Percentiles rank a stretch among this genome's conserved stretches.
These are phyloP conservation scores for Diplodia seriata DNA, from an alignment of 2,329 filamentous ascomycete genomes.

Conservation along the genomic window DNA sequence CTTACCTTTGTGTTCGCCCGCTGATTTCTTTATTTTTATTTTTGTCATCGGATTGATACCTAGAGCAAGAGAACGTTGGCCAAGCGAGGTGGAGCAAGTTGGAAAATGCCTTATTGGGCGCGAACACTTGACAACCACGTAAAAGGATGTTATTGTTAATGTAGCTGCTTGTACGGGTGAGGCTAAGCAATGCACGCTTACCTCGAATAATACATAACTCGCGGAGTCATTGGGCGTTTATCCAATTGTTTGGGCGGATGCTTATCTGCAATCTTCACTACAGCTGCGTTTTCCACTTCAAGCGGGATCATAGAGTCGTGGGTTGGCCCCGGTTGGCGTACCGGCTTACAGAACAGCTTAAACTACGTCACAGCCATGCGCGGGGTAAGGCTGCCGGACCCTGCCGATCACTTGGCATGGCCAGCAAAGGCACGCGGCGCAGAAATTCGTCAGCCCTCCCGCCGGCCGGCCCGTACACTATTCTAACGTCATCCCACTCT, in stretches of 20 bases:
- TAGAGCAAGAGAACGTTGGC: neutral
- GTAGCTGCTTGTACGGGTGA: neutral
- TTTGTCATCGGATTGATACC: neutral
- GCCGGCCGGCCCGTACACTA: conserved; percentile 16
- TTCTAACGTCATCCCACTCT: conserved; percentile 29
- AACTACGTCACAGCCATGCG: conserved; percentile 5
- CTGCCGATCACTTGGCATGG: conserved; percentile 21
- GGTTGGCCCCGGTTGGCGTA: neutral
- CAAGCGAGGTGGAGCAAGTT: neutral
- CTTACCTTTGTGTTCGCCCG: neutral
- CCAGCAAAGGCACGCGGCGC: neutral
- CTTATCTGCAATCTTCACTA: neutral
- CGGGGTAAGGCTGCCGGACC: conserved; percentile 29
- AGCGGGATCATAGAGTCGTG: neutral
- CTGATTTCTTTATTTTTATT: neutral
- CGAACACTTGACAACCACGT: neutral
- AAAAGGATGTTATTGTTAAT: neutral
- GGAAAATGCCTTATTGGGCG: neutral
- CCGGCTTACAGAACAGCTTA: neutral
- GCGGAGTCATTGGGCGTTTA: neutral
- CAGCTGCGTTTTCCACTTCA: neutral
- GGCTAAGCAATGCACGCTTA: neutral
- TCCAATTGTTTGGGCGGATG: neutral
- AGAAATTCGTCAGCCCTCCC: conserved; percentile 13
- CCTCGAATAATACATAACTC: neutral